Evolutionary conservation across 2,329 filamentous ascomycete genomes (phyloP), one percentile per base, ranked within the genome.

Genomic region (Venturia carpophila): DNA sequence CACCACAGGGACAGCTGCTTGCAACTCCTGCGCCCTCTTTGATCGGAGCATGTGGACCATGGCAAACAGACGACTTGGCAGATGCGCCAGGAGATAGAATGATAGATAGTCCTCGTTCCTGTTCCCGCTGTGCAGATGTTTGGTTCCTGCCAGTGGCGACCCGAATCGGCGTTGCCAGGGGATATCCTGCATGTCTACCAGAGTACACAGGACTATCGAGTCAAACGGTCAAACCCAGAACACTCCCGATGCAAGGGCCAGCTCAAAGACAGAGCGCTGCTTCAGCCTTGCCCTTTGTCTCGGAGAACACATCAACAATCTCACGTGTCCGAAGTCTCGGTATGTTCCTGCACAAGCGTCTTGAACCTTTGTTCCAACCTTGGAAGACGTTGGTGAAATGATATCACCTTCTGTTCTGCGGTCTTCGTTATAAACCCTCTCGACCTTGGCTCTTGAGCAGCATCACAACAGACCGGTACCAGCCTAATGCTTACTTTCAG

Each of bases 261-360:
- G 1, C 13, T 45, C 13, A 45, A n/a, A 9, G 10, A 41, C 39
- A 11, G 10, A 11, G 39, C 39, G 39, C 39, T 41, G 39, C 39
- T 21, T 58, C 52, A 58, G 52, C 52, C 52, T 58, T n/a, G 52
- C 49, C 2, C 49, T 56, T 19, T 19, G 49, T 56, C 49, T 34
- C 49, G 30, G 49, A 34, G 5, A 34, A n/a, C n/a, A 49, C 3
- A 15, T n/a, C 17, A n/a, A n/a, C n/a, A n/a, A n/a, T n/a, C n/a
- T n/a, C n/a, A n/a, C 42, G 6, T 34, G 30, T 34, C 30, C 30
- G 3, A 3, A 3, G 30, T 34, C 30, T 34, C 30, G 6, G 3
- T 34, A 6, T 34, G 30, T 34, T 41, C 39, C 15, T 41, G 39
- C 39, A 41, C 39, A 41, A 11, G 9, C 39, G 39, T 41, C 2